Conservation (phyloP, 2,329 filamentous ascomycete species). For the Colletotrichum eleusines region DNA sequence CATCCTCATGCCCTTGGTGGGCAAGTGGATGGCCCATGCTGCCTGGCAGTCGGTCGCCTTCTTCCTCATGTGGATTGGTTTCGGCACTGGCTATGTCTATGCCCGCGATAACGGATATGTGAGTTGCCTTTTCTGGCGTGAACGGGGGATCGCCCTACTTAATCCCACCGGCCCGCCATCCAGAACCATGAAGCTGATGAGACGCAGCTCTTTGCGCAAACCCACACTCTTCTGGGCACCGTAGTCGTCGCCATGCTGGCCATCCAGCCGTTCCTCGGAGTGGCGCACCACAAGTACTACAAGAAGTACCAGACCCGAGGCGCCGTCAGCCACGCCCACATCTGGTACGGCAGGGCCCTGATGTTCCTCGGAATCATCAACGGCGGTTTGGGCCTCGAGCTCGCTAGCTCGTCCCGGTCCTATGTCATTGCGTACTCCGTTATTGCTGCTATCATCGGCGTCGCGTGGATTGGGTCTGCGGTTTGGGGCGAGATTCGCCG, state of each 20-base stretch:
- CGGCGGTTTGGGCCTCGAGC: slow-evolving; percentile 70
- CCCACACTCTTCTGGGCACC: slow-evolving; percentile 69
- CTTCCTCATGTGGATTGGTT: slow-evolving; percentile 69
- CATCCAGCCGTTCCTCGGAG: slow-evolving; percentile 70
- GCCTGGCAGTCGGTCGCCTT: slow-evolving; percentile 67
- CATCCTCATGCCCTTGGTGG: slow-evolving; percentile 69
- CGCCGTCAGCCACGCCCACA: slow-evolving; percentile 66
- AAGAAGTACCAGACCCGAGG: slow-evolving; percentile 61
- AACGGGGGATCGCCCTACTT: neutral
- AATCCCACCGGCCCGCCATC: neutral
- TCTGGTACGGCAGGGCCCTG: slow-evolving; percentile 71
- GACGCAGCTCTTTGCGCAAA: slow-evolving; percentile 62
- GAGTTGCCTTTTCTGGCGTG: slow-evolving; percentile 46
- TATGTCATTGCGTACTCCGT: slow-evolving; percentile 68
- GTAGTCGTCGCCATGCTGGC: slow-evolving; percentile 65
- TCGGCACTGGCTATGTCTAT: slow-evolving; percentile 67
- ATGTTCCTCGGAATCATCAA: slow-evolving; percentile 72
- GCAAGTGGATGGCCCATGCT: slow-evolving; percentile 69
- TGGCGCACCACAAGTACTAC: slow-evolving; percentile 68
- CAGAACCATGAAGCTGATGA: slow-evolving; percentile 27
- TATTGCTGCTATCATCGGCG: slow-evolving; percentile 62
- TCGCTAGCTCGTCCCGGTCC: slow-evolving; percentile 55
- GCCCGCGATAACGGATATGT: slow-evolving; percentile 58
- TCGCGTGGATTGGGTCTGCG: slow-evolving; percentile 56
- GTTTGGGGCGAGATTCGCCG: slow-evolving; percentile 32